A percentile compares a stretch with the other conserved stretches of the same genome.
phyloP scores from a whole-genome alignment of 2,329 filamentous ascomycete species.

The Coniochaeta sp. region DNA sequence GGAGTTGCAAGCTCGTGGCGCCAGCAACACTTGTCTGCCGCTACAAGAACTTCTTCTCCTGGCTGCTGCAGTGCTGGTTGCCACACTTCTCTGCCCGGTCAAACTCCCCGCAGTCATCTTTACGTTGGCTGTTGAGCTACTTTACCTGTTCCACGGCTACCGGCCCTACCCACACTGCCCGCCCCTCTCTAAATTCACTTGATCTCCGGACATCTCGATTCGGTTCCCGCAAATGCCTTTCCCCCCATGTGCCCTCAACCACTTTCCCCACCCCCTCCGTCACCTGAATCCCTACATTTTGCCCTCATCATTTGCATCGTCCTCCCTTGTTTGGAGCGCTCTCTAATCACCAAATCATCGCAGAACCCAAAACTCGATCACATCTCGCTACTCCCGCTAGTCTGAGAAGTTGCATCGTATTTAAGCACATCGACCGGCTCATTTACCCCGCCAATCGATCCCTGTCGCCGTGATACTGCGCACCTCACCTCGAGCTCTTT shows the following conservation, averaged over 20 bases:
- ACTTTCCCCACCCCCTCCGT: constrained; percentile 1
- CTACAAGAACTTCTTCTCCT: not conserved
- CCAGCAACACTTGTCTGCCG: not conserved
- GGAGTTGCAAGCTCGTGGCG: not conserved
- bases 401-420: not conserved
- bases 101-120: constrained; percentile 1
- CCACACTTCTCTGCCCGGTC: not conserved
- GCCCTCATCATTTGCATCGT: not conserved
- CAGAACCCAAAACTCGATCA: not conserved
- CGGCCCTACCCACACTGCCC: constrained; percentile 2
- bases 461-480: not conserved
- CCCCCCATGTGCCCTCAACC: not conserved
- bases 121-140: not conserved
- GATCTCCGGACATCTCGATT: constrained; percentile 4
- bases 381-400: not conserved
- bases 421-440: constrained; percentile 6
- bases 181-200: constrained; percentile 4
- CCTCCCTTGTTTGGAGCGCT: not conserved
- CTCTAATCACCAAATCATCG: not conserved
- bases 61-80: no score
- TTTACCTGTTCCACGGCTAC: not conserved
- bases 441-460: constrained; percentile 1
- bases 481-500: not conserved
- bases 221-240: not conserved
- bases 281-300: constrained; percentile 3